Evolutionary conservation across 805 yeast genomes (phyloP), one percentile per base, ranked within the genome.

Genomic region (Yueomyces sinensis): DNA sequence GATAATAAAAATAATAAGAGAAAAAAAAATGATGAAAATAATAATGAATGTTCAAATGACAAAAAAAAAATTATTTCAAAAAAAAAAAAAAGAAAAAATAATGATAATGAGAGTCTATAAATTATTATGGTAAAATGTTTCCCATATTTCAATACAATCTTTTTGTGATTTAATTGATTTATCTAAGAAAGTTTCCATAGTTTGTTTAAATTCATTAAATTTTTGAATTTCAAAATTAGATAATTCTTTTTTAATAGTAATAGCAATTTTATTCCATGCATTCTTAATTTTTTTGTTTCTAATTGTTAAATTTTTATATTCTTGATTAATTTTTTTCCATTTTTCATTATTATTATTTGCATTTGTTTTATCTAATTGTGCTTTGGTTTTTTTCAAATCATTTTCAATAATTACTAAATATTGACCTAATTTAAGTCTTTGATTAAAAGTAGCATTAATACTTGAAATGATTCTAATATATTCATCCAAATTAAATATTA

Each of bases 161-260:
- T 91, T 87, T 56, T 91, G 98, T 22, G 84, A 69, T 57, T 87
- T 97, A 37, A 87, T 81, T 19, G 89, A 71, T 34, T 87, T 74
- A 54, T 91, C 97, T 52, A 93, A 70, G 48, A 75, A 87, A 9
- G 86, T 77, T 56, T 87, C 97, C 35, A 89, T 82, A 41, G 86
- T 73, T 47, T 81, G 81, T 50, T 94, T 71, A 58, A 89, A 84
- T 47, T 87, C 97, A 27, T 71, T 74, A 25, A 83, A 69, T 46
- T 77, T 81, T 37, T 80, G 89, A 30, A 64, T 61, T 50, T 84
- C 94, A 51, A 87, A 83, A 13, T 55, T 50, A 25, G 57, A 62
- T 19, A 89, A 58, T 46, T 91, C 95, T 29, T 56, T 53, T 50
- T 73, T 79, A 35, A 89, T 82, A 4, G 69, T 72, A 14, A 65